phyloP scores from a whole-genome alignment of 768 basidiomycete species.

The Psilocybe sp. region DNA sequence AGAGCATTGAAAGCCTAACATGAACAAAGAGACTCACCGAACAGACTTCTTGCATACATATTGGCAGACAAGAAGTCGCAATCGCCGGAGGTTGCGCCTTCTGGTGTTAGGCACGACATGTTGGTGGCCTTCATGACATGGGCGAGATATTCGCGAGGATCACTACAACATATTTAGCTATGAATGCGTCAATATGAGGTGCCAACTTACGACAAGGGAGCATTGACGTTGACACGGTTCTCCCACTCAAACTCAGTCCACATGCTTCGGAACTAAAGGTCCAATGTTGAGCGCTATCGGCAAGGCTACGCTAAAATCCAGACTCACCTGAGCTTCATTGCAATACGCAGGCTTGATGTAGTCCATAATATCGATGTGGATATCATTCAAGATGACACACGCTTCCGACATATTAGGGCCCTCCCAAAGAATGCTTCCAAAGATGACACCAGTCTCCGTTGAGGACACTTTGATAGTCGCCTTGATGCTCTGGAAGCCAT shows the following conservation, averaged over 20 bases:
- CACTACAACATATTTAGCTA: constrained; percentile 36
- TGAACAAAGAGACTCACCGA: constrained; percentile 54
- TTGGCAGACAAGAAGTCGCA: constrained; percentile 97
- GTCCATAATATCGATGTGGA: constrained; percentile 98
- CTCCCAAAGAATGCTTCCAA: constrained; percentile 97
- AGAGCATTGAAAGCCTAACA: neutral
- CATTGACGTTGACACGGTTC: constrained; percentile 94
- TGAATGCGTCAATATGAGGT: neutral
- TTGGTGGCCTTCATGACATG: constrained; percentile 97
- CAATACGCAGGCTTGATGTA: constrained; percentile 97
- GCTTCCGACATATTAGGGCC: constrained; percentile 83
- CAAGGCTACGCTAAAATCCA: constrained; percentile 7
- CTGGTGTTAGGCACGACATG: constrained; percentile 96
- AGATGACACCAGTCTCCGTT: constrained; percentile 98
- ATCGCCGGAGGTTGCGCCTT: constrained; percentile 91
- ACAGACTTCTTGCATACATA: constrained; percentile 92
- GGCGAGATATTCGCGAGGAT: constrained; percentile 85
- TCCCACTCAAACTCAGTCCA: constrained; percentile 99
- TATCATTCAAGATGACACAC: constrained; percentile 93
- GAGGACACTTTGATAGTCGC: constrained; percentile 98
- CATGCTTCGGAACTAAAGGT: constrained; percentile 85
- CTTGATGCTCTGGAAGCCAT: constrained; percentile 98
- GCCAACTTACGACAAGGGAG: constrained; percentile 67
- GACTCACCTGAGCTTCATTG: constrained; percentile 83
- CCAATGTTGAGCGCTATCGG: neutral